Conservation (phyloP, 345 rosid species). For the Dimocarpus longan region DNA sequence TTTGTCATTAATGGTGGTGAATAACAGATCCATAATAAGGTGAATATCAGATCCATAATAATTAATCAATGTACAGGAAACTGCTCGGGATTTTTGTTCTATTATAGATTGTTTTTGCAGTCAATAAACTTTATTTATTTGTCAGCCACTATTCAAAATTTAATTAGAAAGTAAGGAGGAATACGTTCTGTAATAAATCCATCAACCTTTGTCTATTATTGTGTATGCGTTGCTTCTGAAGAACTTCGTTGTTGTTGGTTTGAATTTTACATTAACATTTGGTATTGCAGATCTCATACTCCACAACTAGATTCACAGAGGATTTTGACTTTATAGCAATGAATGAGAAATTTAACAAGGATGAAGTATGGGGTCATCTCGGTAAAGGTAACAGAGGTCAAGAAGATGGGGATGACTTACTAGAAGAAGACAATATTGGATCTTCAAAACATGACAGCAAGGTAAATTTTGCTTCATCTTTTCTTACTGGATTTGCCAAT, state of each 20-base stretch:
- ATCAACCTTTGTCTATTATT: background rate
- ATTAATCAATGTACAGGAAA: background rate
- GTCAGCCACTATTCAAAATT: background rate
- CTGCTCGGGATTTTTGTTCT: background rate
- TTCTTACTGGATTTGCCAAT: background rate
- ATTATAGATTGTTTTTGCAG: background rate
- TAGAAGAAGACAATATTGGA: constrained; percentile 40
- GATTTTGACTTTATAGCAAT: constrained; percentile 59
- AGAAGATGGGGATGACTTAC: constrained; percentile 34
- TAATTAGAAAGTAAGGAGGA: background rate
- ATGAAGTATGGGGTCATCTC: constrained; percentile 64
- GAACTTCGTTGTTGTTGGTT: background rate
- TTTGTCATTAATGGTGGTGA: background rate
- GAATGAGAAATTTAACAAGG: constrained; percentile 65
- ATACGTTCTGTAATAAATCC: background rate
- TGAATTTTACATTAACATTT: constrained; percentile 2
- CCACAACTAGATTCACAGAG: constrained; percentile 46
- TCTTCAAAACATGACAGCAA: constrained; percentile 29
- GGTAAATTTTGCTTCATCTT: constrained; percentile 17
- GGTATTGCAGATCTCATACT: constrained; percentile 41
- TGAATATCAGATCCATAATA: background rate
- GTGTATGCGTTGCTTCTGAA: background rate
- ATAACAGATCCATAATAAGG: background rate
- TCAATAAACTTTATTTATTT: background rate
- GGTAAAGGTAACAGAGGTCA: constrained; percentile 41